These are phyloP conservation scores for Calocera cornea DNA, from an alignment of 768 basidiomycete genomes.

Conservation along the genomic window DNA sequence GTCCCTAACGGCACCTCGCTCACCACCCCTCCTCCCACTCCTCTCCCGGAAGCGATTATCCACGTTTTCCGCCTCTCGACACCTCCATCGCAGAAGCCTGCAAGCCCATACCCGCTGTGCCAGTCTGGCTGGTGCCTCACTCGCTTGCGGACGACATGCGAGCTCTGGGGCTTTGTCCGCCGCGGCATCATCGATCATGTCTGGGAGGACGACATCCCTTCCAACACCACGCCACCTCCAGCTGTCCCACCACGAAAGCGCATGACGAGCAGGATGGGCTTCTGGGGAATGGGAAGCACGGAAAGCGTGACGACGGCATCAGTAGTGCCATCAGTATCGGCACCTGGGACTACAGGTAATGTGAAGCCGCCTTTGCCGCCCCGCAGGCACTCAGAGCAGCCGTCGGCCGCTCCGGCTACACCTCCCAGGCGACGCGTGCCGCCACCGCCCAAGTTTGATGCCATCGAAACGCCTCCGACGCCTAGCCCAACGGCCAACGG, in stretches of 20 bases:
- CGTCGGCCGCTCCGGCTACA: not conserved
- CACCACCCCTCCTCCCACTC: constrained; percentile 19
- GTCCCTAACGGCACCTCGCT: constrained; percentile 19
- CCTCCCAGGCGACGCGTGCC: not conserved
- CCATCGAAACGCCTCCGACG: not conserved
- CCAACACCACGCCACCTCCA: not conserved
- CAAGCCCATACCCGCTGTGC: constrained; percentile 60
- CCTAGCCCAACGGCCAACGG: not conserved
- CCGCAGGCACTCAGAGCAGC: not conserved
- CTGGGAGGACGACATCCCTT: constrained; percentile 56
- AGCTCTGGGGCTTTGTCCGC: constrained; percentile 78
- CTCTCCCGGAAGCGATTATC: constrained; percentile 30
- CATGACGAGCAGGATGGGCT: constrained; percentile 8
- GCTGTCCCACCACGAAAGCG: constrained; percentile 20
- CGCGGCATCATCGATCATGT: constrained; percentile 69
- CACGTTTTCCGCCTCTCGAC: constrained; percentile 53
- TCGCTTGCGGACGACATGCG: constrained; percentile 74
- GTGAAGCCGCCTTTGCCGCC: constrained; percentile 6
- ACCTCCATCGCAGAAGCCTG: constrained; percentile 13
- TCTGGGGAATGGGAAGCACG: not conserved
- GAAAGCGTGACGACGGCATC: not conserved
- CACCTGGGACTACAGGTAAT: not conserved
- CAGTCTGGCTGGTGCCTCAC: constrained; percentile 72
- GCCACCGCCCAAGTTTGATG: not conserved
- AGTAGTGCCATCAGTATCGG: not conserved